Base-by-base conservation (phyloP, 768 basidiomycete genomes). In the Suillus cothurnatus region DNA sequence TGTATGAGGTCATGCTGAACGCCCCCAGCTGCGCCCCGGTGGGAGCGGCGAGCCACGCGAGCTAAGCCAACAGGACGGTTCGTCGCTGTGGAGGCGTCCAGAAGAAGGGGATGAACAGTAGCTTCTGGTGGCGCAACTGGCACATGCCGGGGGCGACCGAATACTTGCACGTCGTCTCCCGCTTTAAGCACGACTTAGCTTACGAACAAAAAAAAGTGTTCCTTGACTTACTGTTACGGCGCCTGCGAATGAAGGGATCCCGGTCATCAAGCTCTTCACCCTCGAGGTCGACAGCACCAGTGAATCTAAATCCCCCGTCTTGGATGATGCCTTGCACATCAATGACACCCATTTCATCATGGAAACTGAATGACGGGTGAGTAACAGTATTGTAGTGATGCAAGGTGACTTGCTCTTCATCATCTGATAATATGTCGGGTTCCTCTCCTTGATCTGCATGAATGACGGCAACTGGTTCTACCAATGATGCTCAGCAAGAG, bases 71-170 rank as follows among this genome's bases (percentile, higher is more conserved):
- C 67, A 38, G 84, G 78, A 55, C 85, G 87, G 66, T 78, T 81
- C 6, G 81, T 71, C 19, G 77, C 74, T 7, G 76, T 71, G 7
- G 87, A 82, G 36, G 81, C 83, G 66, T 96, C 92, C 26, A 93
- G 72, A 17, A 97, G 84, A 8, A 97, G 81, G 6, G 95, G 95
- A 72, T 97, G 95, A 0, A 89, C 88, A 14, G 88, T 90, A 19
- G 89, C 81, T 70, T 93, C 92, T 31, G 86, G 81, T n/a, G 84
- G 83, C 28, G 85, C 79, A 12, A 83, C 73, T 38, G 83, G 77
- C 4, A 75, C 74, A 66, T 82, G 84, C 70, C 91, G 81, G 50
- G 84, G 70, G 58, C 90, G 81, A 39, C 90, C 90, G 68, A 92
- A 90, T 38, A 91, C 79, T 45, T 86, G 85, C 26, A 84, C 65